Percentiles rank a stretch among this genome's conserved stretches.
These are phyloP conservation scores for Aspergillus brunneoviolaceus DNA, from an alignment of 2,329 filamentous ascomycete species.

Conservation along the genomic window DNA sequence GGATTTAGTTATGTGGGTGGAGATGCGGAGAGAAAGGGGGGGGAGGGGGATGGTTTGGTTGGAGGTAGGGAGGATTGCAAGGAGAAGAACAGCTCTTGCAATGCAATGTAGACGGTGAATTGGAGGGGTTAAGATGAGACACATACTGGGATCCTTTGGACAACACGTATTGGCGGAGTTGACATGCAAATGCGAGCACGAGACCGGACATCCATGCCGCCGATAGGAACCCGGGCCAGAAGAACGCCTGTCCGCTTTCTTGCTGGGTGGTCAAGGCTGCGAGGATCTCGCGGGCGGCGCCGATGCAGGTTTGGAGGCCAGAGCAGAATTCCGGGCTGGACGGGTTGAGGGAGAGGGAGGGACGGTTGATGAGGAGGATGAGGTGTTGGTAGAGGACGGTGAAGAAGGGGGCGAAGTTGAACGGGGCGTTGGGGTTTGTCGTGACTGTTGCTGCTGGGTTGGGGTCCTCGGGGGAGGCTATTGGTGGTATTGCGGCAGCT, in stretches of 20 bases:
- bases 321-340: constrained; percentile 42
- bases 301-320: constrained; percentile 42
- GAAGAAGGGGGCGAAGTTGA: constrained; percentile 41
- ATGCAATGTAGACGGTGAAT: too few relatives aligned
- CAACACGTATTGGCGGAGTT: constrained; percentile 40
- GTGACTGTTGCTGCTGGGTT: constrained; percentile 1
- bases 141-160: constrained; percentile 35
- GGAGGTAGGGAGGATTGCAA: not conserved
- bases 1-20: constrained; percentile 2
- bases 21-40: not conserved
- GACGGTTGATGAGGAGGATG: constrained; percentile 41
- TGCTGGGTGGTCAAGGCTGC: constrained; percentile 35
- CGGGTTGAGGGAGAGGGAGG: constrained; percentile 39
- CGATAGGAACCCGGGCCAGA: constrained; percentile 42
- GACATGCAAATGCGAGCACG: constrained; percentile 43
- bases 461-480: not conserved
- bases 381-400: constrained; percentile 45
- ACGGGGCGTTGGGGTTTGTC: constrained; percentile 17
- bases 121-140: too few relatives aligned
- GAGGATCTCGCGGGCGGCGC: constrained; percentile 40
- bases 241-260: constrained; percentile 35
- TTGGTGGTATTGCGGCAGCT: not conserved
- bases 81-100: too few relatives aligned
- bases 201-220: constrained; percentile 45
- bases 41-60: not conserved